These are phyloP conservation scores for Moniliophthora roreri DNA, from an alignment of 1,284 basidiomycete species.

Conservation along the genomic window DNA sequence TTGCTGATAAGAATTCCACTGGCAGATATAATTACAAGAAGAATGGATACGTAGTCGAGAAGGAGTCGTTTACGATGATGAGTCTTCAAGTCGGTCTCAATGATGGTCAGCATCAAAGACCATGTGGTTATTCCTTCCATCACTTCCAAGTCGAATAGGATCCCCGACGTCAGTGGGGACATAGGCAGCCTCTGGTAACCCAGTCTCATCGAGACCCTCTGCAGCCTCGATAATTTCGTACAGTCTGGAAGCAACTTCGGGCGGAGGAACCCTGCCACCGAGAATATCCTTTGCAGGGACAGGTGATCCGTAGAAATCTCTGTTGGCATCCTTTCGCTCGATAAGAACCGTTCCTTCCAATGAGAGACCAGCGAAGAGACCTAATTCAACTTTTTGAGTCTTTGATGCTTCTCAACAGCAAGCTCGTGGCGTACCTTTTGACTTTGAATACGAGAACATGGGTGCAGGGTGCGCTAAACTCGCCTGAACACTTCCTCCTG, in stretches of 20 bases:
- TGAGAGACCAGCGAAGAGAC: slow-evolving; percentile 93
- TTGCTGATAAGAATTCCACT: too few species aligned
- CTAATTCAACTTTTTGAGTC: slow-evolving; percentile 37
- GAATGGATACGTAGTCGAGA: too few species aligned
- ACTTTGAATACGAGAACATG: slow-evolving; percentile 97
- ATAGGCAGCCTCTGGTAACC: slow-evolving; percentile 79
- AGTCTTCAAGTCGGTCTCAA: background rate
- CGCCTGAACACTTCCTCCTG: slow-evolving; percentile 89
- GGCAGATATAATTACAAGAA: too few species aligned
- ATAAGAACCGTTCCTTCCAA: slow-evolving; percentile 95
- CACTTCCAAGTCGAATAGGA: slow-evolving; percentile 50
- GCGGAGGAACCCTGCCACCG: slow-evolving; percentile 90
- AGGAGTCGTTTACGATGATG: too few species aligned
- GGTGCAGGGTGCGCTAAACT: slow-evolving; percentile 91
- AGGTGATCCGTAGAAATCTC: slow-evolving; percentile 92
- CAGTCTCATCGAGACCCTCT: slow-evolving; percentile 77
- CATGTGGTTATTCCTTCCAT: slow-evolving; percentile 42
- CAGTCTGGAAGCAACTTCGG: slow-evolving; percentile 90
- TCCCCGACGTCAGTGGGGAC: slow-evolving; percentile 69
- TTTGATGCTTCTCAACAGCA: background rate
- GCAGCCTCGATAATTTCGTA: slow-evolving; percentile 96
- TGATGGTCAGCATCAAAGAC: slow-evolving; percentile 68
- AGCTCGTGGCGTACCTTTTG: slow-evolving; percentile 65
- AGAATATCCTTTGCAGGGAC: slow-evolving; percentile 91
- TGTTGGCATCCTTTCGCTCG: slow-evolving; percentile 92